Base-by-base conservation (phyloP, 2,329 filamentous ascomycete genomes). In the Alternaria triticina region DNA sequence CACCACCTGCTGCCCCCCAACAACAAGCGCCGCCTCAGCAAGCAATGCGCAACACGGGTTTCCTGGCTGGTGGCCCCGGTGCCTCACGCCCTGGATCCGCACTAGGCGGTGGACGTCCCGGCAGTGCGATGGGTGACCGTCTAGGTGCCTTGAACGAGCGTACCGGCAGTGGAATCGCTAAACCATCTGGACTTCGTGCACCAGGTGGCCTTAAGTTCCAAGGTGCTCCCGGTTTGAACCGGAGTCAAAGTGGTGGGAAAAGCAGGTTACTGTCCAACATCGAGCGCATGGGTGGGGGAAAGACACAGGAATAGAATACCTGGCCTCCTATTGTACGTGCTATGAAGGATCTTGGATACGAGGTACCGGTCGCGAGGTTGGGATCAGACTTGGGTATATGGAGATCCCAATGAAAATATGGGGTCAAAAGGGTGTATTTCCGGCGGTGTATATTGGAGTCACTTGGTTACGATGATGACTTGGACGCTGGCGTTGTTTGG, bases 191-290 rank as follows among this genome's bases (percentile, higher is more conserved):
- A 2, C 81, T 93, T 13, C 82, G 88, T 58, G 87, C 89, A 6
- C 90, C 91, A 0, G 75, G 74, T 28, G 81, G 82, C 1, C 77
- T 82, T 43, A 74, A 76, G 7, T 76, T 71, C 54, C 69, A 70
- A 10, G 77, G 77, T 11, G 71, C 71, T 5, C 57, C 70, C 3
- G 76, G 73, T n/a, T 36, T 79, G 28, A 75, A 65, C 23, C 70
- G 77, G 45, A 80, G 76, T 51, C 74, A 74, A 33, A 82, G 75
- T 28, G 76, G 73, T 9, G 62, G 62, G 2, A 86, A 92, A 72
- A 92, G 90, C 74, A 89, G 91, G 60, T 91, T 96, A 74, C 90
- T 96, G 90, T 91, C 86, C 71, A 93, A 91, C 17, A 96, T 96
- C 77, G 93, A 96, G 84, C 89, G 90, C 81, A 96, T 96, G 93